phyloP scores from a whole-genome alignment of 2,329 filamentous ascomycete species.

The Pseudopyrenochaeta lycopersici region DNA sequence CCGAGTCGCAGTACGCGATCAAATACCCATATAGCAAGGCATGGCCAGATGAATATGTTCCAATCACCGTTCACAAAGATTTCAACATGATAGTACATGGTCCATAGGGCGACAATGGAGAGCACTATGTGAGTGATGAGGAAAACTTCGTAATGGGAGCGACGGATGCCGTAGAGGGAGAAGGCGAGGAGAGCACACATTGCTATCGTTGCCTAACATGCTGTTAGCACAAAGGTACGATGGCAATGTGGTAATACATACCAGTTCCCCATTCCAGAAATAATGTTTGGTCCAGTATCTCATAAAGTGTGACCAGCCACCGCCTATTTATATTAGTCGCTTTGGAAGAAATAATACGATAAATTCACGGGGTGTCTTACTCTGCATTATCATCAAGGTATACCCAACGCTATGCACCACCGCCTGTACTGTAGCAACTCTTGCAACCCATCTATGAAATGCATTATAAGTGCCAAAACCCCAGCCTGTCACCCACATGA shows the following conservation, averaged over 20 bases:
- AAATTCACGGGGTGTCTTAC: conserved; percentile 14
- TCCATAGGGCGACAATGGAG: conserved; percentile 55
- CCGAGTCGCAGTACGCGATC: conserved; percentile 59
- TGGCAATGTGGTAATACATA: conserved; percentile 29
- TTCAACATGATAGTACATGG: conserved; percentile 64
- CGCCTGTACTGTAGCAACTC: conserved; percentile 69
- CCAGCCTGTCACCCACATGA: conserved; percentile 75
- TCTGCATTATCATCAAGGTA: conserved; percentile 54
- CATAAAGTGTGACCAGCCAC: conserved; percentile 51
- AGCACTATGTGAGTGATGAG: conserved; percentile 56
- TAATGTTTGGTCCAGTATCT: conserved; percentile 55
- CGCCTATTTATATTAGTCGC: conserved; percentile 8
- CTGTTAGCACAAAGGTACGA: conserved; percentile 6
- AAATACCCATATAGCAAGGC: conserved; percentile 59
- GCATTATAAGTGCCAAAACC: conserved; percentile 72
- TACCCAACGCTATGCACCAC: conserved; percentile 71
- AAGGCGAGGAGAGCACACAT: conserved; percentile 58
- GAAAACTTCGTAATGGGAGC: conserved; percentile 56
- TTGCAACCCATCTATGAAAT: conserved; percentile 73
- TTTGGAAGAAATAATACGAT: neutral
- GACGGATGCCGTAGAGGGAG: conserved; percentile 63
- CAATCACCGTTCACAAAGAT: conserved; percentile 60
- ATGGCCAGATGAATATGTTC: conserved; percentile 61
- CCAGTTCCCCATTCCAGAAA: conserved; percentile 61
- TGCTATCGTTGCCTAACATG: conserved; percentile 39